A percentile compares a stretch with the other conserved stretches of the same genome.
phyloP scores from a whole-genome alignment of 2,329 filamentous ascomycete genomes.

The Fusarium sp. region DNA sequence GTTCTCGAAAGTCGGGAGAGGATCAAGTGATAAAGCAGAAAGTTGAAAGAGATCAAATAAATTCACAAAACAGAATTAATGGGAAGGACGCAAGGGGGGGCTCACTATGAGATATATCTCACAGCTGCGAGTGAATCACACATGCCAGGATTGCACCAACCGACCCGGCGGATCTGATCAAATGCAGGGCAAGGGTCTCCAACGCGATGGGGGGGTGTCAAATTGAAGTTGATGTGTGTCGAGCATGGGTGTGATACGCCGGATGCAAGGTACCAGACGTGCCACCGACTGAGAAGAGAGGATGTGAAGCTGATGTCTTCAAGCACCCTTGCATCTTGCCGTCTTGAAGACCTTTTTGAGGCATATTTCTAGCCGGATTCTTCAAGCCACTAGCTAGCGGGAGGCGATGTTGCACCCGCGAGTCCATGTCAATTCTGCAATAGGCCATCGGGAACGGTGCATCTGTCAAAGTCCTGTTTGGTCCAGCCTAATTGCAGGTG shows the following conservation, averaged over 20 bases:
- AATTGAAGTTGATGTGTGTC: conserved; percentile 22
- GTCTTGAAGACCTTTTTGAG: conserved; percentile 22
- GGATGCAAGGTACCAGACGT: conserved; percentile 42
- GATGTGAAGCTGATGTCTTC: conserved; percentile 29
- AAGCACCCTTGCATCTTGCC: conserved; percentile 28
- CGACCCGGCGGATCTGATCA: conserved; percentile 19
- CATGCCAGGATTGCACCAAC: conserved; percentile 6
- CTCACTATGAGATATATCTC: conserved; percentile 39
- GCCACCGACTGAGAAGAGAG: conserved; percentile 27
- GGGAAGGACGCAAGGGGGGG: conserved; percentile 4
- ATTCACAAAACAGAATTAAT: conserved; percentile 1
- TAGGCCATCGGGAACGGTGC: conserved; percentile 3
- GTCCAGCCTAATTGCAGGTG: conserved; percentile 11
- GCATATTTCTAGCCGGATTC: conserved; percentile 22
- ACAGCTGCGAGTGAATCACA: conserved; percentile 23
- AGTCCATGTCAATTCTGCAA: conserved; percentile 13
- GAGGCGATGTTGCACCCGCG: conserved; percentile 35
- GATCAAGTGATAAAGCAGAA: not conserved
- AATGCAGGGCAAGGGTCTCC: conserved; percentile 20
- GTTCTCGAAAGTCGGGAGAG: conserved; percentile 8
- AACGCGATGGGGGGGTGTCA: conserved; percentile 17
- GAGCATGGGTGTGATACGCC: conserved; percentile 32
- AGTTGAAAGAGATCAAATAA: not conserved
- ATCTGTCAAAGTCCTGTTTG: conserved; percentile 26
- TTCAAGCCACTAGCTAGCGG: conserved; percentile 13